A percentile compares a stretch with the other conserved stretches of the same genome.
Conservation (phyloP, 2,329 filamentous ascomycete species). For the Nothophaeocryptopus gaeumannii region DNA sequence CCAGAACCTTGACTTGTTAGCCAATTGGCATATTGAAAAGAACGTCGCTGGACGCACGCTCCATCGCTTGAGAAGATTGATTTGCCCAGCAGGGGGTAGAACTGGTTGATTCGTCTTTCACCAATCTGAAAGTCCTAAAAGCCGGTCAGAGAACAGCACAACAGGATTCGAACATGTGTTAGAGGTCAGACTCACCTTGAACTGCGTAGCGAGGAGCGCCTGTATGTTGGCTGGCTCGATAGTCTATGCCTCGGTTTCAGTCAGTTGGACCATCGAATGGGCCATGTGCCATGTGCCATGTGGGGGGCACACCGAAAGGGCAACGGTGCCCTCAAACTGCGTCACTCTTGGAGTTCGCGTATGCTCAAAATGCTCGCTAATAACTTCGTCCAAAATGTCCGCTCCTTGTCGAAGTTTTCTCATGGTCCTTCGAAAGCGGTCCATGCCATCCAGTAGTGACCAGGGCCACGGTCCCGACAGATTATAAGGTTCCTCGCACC, state of each 20-base stretch:
- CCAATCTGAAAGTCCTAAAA: conserved; percentile 43
- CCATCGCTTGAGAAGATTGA: conserved; percentile 35
- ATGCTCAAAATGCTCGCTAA: conserved; percentile 7
- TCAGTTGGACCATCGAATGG: too few species aligned
- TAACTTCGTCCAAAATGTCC: conserved; percentile 16
- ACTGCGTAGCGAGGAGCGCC: conserved; percentile 51
- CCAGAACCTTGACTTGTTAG: conserved; percentile 16
- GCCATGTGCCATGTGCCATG: too few species aligned
- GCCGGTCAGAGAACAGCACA: neutral
- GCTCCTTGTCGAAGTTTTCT: conserved; percentile 6
- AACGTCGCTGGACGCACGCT: neutral
- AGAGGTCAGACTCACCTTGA: conserved; percentile 36
- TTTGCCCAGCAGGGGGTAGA: conserved; percentile 28
- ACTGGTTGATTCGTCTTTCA: conserved; percentile 15
- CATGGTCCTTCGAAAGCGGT: neutral
- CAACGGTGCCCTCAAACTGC: conserved; percentile 11
- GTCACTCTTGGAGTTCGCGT: conserved; percentile 5
- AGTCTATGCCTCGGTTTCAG: too few species aligned
- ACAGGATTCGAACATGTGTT: neutral
- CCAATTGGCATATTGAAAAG: too few species aligned
- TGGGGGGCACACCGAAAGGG: neutral
- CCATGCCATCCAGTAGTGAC: neutral
- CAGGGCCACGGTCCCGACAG: conserved; percentile 12
- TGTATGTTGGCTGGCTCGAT: conserved; percentile 54
- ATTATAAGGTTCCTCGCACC: conserved; percentile 12